Evolutionary conservation across 1,139 yeast species (phyloP).

Genomic region (Petasospora rhodanensis): DNA sequence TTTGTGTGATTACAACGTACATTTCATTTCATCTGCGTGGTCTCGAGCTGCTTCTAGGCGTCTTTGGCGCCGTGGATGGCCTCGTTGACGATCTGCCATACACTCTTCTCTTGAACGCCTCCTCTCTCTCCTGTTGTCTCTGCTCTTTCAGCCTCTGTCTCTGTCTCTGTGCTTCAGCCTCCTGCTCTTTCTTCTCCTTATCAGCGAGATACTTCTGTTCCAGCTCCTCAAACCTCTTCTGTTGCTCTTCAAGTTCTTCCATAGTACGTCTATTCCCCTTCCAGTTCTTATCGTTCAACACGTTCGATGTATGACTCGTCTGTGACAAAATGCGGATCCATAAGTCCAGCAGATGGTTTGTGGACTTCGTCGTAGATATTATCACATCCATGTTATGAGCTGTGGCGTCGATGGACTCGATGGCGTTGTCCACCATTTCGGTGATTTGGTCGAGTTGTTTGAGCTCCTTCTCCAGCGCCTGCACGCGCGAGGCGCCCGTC

Average conservation of each 20-base stretch:
- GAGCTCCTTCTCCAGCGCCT: conserved; percentile 24
- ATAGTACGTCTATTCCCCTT: conserved; percentile 20
- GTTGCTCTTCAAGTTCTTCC: conserved; percentile 20
- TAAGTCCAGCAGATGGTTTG: conserved; percentile 23
- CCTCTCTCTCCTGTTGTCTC: conserved; percentile 20
- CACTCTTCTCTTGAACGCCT: conserved; percentile 22
- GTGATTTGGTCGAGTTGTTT: conserved; percentile 22
- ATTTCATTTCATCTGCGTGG: too few species aligned
- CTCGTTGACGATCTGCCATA: too few species aligned
- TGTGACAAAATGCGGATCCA: conserved; percentile 29
- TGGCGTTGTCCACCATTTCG: conserved; percentile 19
- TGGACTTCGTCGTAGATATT: conserved; percentile 21
- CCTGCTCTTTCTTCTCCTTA: conserved; percentile 20
- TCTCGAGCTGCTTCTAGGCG: too few species aligned
- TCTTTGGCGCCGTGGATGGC: too few species aligned
- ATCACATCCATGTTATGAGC: conserved; percentile 17
- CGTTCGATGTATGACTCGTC: conserved; percentile 21
- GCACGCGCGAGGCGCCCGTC: conserved; percentile 15
- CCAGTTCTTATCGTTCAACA: conserved; percentile 24
- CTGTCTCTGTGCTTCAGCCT: conserved; percentile 13
- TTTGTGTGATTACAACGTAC: too few species aligned
- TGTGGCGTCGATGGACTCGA: conserved; percentile 21
- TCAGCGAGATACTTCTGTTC: conserved; percentile 18
- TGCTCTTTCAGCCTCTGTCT: conserved; percentile 15
- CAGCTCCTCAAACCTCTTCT: conserved; percentile 21